Evolutionary conservation across 163 green algal species (phyloP), one percentile per base, ranked within the genome.

Genomic region (Scenedesmus sp.): DNA sequence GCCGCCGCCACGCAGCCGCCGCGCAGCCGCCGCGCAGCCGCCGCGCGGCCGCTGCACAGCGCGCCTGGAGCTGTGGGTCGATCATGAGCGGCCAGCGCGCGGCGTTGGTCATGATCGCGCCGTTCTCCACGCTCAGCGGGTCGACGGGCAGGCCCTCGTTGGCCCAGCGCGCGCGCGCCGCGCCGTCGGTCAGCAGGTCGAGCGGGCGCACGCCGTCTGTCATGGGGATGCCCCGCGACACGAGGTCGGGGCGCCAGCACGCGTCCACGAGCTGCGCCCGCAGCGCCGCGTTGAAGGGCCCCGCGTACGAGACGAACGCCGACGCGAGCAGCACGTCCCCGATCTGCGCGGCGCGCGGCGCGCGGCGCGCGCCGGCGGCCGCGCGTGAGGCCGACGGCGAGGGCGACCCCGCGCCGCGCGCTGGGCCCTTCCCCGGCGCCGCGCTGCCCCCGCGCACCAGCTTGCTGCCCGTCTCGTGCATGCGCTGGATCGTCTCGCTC

Each of bases 61-160:
- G n/a, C 29, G 79, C 83, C 87, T 98, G 94, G 83, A 97, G 85
- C 85, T 98, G 94, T 17, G 95, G 95, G 83, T 98, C 95, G 31
- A 98, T 95, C 84, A 98, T 93, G 18, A 98, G 87, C 15, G 89
- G 81, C 91, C 90, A 97, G n/a, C 94, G 86, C 1, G 80, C 79
- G 17, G 90, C 88, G 53, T 85, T 90, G 15, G 76, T 90, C 79
- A 98, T 92, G 80, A 98, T 97, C 36, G 92, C 94, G 18, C 93
- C 95, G 78, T 98, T 98, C 82, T 98, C 92, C 22, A 97, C 70
- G 17, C 86, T 94, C 71, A 98, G 84, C 0, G 85, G 77, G 80
- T 98, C 95, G 0, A 86, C 92, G 24, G 91, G 94, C 71, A 98
- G 85, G 9, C 94, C 94, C 78, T 97, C 92, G 50, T 94, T 94